phyloP scores from a whole-genome alignment of 2,329 filamentous ascomycete species.

The Trichoderma brevicompactum region DNA sequence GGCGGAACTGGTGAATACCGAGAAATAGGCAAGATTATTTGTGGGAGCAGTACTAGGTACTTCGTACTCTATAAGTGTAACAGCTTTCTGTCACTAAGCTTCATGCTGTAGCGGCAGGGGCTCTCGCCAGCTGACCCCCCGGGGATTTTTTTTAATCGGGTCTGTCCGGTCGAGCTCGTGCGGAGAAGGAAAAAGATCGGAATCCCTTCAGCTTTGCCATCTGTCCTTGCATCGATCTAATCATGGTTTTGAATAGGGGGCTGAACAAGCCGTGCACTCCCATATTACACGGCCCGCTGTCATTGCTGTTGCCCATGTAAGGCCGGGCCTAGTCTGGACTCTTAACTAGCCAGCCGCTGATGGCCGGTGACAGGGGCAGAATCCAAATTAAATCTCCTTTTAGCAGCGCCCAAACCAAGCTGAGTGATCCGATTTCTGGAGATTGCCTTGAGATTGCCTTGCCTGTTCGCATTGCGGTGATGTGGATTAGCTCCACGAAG shows the following conservation, averaged over 20 bases:
- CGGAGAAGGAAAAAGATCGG: constrained; percentile 15
- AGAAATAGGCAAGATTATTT: too few species aligned
- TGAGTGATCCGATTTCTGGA: constrained; percentile 15
- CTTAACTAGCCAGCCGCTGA: neutral
- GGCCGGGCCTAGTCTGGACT: neutral
- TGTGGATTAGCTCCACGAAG: constrained; percentile 3
- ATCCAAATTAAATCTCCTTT: neutral
- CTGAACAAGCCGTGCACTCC: constrained; percentile 18
- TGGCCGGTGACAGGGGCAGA: neutral
- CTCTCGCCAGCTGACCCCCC: neutral
- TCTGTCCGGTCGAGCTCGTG: neutral
- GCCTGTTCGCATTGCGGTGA: constrained; percentile 1
- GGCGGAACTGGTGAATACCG: too few species aligned
- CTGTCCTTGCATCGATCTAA: neutral
- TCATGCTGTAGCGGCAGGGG: neutral
- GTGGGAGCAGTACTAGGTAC: too few species aligned
- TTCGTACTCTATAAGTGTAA: too few species aligned
- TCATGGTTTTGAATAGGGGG: constrained; percentile 2
- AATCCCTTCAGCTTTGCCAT: neutral
- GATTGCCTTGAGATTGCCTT: constrained; percentile 15
- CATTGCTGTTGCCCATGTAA: neutral
- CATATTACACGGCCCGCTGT: constrained; percentile 12
- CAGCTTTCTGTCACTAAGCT: neutral
- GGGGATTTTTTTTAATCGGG: neutral
- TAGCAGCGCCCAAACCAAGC: neutral